These are phyloP conservation scores for Vigna unguiculata DNA, from an alignment of 306 rosid genomes.

Conservation along the genomic window DNA sequence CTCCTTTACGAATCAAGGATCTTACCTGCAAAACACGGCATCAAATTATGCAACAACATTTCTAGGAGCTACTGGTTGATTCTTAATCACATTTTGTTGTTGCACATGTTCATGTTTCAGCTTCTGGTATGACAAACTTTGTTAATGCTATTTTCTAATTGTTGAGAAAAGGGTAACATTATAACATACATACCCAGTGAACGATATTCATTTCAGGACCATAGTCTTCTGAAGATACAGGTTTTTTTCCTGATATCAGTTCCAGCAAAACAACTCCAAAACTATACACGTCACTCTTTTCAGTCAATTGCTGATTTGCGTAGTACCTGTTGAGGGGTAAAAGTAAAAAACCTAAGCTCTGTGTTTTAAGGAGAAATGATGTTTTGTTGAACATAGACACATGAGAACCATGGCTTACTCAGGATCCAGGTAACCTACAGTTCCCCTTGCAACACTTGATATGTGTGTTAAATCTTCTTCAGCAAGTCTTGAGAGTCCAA, in stretches of 20 bases:
- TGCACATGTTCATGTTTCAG: slow-evolving; percentile 8
- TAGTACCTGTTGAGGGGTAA: slow-evolving; percentile 67
- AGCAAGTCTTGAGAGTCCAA: slow-evolving; percentile 90
- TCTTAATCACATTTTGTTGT: not conserved
- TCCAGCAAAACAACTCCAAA: slow-evolving; percentile 93
- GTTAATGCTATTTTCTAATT: slow-evolving; percentile 16
- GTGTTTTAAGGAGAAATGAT: slow-evolving; percentile 33
- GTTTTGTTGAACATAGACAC: slow-evolving; percentile 21
- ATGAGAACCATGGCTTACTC: slow-evolving; percentile 66
- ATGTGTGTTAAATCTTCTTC: slow-evolving; percentile 96
- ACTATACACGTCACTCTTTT: slow-evolving; percentile 95
- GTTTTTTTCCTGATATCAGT: slow-evolving; percentile 89
- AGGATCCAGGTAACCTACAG: slow-evolving; percentile 95
- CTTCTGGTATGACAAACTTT: slow-evolving; percentile 16
- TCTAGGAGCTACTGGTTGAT: not conserved
- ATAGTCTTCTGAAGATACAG: slow-evolving; percentile 83
- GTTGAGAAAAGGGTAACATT: slow-evolving; percentile 37
- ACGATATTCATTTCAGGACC: slow-evolving; percentile 92
- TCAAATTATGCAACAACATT: slow-evolving; percentile 13
- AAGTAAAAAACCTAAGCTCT: slow-evolving; percentile 22
- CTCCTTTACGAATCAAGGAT: slow-evolving; percentile 77
- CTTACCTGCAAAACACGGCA: slow-evolving; percentile 68
- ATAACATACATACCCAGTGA: slow-evolving; percentile 98
- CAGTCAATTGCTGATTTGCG: slow-evolving; percentile 90
- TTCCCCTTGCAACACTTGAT: slow-evolving; percentile 94